These are phyloP conservation scores for Botrytis medusae DNA, from an alignment of 2,329 filamentous ascomycete genomes.

Conservation along the genomic window DNA sequence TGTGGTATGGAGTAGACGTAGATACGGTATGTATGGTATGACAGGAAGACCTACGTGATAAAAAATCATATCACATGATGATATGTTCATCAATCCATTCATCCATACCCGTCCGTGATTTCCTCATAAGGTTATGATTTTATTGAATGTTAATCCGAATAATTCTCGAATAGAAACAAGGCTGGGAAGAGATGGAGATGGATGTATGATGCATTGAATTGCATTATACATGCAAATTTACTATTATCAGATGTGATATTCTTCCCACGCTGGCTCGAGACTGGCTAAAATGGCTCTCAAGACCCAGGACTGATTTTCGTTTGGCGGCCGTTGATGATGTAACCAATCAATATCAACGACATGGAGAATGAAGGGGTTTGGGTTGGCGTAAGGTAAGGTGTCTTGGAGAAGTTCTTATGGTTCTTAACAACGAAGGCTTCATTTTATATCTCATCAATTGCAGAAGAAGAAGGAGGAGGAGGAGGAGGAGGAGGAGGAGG, in stretches of 20 bases:
- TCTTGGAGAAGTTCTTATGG: neutral
- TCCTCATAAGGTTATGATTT: neutral
- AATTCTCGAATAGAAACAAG: neutral
- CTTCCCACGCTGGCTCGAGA: neutral
- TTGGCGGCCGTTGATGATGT: neutral
- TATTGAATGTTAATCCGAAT: neutral
- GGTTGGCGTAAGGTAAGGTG: neutral
- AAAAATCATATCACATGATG: neutral
- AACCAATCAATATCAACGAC: neutral
- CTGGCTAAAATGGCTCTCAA: no score
- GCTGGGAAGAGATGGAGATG: neutral
- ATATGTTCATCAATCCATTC: neutral
- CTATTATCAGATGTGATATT: neutral
- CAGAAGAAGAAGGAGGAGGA: neutral
- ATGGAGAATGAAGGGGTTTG: neutral
- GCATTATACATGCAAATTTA: neutral
- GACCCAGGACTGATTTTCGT: neutral
- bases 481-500: neutral
- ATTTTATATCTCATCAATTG: neutral
- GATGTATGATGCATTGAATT: neutral
- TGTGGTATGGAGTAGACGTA: neutral
- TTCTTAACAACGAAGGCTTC: neutral
- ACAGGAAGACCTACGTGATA: neutral
- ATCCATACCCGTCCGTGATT: neutral
- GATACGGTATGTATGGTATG: neutral